Percentiles rank a stretch among this genome's conserved stretches.
Conservation (phyloP, 2,329 filamentous ascomycete species). For the Colletotrichum sp. region DNA sequence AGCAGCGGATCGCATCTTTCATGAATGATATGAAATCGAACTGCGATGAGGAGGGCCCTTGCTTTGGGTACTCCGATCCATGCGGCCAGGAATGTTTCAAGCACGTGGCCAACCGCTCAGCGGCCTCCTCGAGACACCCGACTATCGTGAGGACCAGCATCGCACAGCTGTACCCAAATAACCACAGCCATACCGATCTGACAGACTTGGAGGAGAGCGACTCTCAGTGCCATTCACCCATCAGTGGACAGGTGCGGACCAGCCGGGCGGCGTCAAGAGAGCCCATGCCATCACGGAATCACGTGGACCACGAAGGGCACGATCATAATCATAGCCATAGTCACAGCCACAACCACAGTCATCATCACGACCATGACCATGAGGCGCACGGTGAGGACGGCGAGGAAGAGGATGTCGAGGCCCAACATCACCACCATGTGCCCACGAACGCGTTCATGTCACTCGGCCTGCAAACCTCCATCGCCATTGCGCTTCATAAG, state of each 20-base stretch:
- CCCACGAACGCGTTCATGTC: slow-evolving; percentile 92
- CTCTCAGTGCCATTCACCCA: slow-evolving; percentile 30
- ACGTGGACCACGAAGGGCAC: slow-evolving; percentile 26
- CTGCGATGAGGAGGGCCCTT: slow-evolving; percentile 65
- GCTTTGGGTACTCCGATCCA: slow-evolving; percentile 69
- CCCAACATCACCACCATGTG: slow-evolving; percentile 88
- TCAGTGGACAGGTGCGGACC: slow-evolving; percentile 38
- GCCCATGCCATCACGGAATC: slow-evolving; percentile 27
- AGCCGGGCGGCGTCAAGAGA: slow-evolving; percentile 46
- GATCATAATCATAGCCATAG: slow-evolving; percentile 25
- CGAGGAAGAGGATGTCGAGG: slow-evolving; percentile 45
- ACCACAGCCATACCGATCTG: slow-evolving; percentile 29
- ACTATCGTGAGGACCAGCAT: slow-evolving; percentile 48
- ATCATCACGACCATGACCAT: slow-evolving; percentile 1
- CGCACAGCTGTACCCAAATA: slow-evolving; percentile 33
- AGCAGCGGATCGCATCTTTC: slow-evolving; percentile 65
- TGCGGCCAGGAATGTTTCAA: slow-evolving; percentile 72
- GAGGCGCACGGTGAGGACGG: slow-evolving; percentile 34
- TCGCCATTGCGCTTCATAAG: slow-evolving; percentile 96
- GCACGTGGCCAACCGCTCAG: slow-evolving; percentile 49
- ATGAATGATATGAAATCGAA: slow-evolving; percentile 68
- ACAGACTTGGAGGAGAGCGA: slow-evolving; percentile 33
- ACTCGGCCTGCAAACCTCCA: slow-evolving; percentile 93
- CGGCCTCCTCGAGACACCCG: slow-evolving; percentile 35
- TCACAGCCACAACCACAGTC: slow-evolving; percentile 3